A percentile compares a stretch with the other conserved stretches of the same genome.
These are phyloP conservation scores for Ettlia oleoabundans DNA, from an alignment of 139 green algal genomes.

Conservation along the genomic window DNA sequence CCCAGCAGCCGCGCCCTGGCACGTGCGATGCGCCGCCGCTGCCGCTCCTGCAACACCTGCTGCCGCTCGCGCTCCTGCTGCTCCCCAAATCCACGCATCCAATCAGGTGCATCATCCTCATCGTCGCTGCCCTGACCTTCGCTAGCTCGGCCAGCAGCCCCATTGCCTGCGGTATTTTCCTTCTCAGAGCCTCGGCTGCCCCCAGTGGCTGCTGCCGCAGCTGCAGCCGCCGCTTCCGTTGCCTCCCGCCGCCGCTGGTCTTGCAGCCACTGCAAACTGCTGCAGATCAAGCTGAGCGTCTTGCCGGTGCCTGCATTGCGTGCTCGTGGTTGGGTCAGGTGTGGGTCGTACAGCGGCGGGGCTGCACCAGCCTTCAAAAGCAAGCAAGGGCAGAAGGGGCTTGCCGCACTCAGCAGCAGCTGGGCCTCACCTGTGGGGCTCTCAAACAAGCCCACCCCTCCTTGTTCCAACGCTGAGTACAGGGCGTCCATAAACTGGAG, in stretches of 20 bases:
- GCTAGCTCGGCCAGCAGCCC: background rate
- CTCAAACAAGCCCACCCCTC: slow-evolving; percentile 88
- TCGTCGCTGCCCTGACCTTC: background rate
- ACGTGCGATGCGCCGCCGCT: background rate
- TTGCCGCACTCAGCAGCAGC: background rate
- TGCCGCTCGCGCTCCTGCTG: slow-evolving; percentile 42
- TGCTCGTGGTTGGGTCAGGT: too few species aligned
- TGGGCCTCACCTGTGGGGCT: slow-evolving; percentile 81
- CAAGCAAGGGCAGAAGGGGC: background rate
- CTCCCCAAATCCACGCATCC: slow-evolving; percentile 59
- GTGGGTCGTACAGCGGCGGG: background rate
- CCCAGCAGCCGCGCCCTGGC: background rate
- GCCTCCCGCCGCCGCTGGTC: slow-evolving; percentile 49
- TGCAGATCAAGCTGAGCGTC: slow-evolving; percentile 94
- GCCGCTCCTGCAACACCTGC: background rate
- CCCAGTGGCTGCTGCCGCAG: background rate
- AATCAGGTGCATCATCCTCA: slow-evolving; percentile 61
- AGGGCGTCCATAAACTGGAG: slow-evolving; percentile 82
- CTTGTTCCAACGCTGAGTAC: slow-evolving; percentile 67
- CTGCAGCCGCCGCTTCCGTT: slow-evolving; percentile 1
- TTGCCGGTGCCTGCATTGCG: slow-evolving; percentile 91
- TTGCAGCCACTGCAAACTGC: slow-evolving; percentile 79
- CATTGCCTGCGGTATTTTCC: too few species aligned
- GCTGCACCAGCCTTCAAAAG: background rate
- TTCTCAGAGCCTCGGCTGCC: too few species aligned